A percentile compares a stretch with the other conserved stretches of the same genome.
These are phyloP conservation scores for Hypoxylon fuscum DNA, from an alignment of 495 filamentous ascomycete species.

Conservation along the genomic window DNA sequence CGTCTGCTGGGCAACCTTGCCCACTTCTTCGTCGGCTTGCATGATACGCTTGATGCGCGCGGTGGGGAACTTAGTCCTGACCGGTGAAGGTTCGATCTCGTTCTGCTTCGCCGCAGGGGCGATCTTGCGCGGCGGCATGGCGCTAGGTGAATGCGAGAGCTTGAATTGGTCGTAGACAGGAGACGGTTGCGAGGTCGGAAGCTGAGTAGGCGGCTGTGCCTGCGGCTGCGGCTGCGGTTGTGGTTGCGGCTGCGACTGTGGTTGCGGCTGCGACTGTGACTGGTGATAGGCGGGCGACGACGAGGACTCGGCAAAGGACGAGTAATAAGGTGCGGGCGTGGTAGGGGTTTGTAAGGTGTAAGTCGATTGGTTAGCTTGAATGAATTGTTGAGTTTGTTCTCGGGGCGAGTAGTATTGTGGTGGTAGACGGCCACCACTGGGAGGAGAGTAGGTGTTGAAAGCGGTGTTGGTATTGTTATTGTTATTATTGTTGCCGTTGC, in stretches of 20 bases:
- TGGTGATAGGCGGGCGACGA: constrained; percentile 22
- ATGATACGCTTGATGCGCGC: constrained; percentile 99
- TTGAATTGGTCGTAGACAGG: constrained; percentile 45
- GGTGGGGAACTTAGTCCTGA: constrained; percentile 96
- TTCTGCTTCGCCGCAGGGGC: constrained; percentile 40
- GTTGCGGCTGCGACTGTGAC: constrained; percentile 5
- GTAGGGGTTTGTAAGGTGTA: constrained; percentile 28
- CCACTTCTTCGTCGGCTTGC: constrained; percentile 99
- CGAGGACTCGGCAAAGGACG: constrained; percentile 33
- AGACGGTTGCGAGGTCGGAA: constrained; percentile 42
- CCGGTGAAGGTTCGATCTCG: constrained; percentile 67
- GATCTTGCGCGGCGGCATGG: constrained; percentile 57
- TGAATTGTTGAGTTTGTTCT: constrained; percentile 19
- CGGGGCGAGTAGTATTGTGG: constrained; percentile 28
- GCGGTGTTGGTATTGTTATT: too few relatives aligned
- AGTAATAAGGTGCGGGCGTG: constrained; percentile 25
- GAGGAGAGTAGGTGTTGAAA: constrained; percentile 31
- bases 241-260: constrained; percentile 3
- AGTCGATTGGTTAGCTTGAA: constrained; percentile 16
- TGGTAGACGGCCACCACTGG: constrained; percentile 19
- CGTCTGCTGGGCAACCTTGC: constrained; percentile 97
- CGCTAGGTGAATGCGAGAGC: constrained; percentile 31
- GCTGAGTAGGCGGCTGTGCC: constrained; percentile 23
- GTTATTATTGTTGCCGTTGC: too few relatives aligned
- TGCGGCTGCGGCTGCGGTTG: constrained; percentile 15